phyloP scores from a whole-genome alignment of 2,329 filamentous ascomycete species.

The Gnomoniopsis smithogilvyi region DNA sequence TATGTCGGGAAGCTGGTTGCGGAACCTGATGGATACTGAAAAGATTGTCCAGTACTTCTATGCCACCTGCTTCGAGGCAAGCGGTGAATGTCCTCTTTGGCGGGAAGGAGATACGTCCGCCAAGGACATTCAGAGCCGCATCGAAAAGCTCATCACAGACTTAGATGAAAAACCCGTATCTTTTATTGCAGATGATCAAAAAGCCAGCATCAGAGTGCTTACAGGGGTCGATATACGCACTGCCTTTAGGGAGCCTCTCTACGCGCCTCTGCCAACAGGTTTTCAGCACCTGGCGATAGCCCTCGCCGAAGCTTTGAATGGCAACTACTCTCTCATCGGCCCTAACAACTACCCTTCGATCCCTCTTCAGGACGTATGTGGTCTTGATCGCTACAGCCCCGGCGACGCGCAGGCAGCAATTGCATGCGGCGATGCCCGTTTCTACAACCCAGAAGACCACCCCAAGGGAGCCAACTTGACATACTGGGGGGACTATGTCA shows the following conservation, averaged over 20 bases:
- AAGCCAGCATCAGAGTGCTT: constrained; percentile 25
- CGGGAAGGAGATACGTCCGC: constrained; percentile 23
- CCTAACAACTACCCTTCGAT: neutral
- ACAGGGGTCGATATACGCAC: constrained; percentile 29
- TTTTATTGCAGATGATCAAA: constrained; percentile 19
- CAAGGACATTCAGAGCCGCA: constrained; percentile 29
- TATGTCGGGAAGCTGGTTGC: constrained; percentile 26
- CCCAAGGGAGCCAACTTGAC: constrained; percentile 1
- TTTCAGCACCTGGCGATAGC: constrained; percentile 18
- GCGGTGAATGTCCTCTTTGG: constrained; percentile 28
- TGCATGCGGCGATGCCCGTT: constrained; percentile 34
- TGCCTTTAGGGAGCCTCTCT: constrained; percentile 28
- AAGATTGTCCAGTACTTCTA: constrained; percentile 31
- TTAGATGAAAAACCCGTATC: constrained; percentile 26
- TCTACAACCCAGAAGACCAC: constrained; percentile 19
- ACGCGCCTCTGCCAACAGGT: constrained; percentile 24
- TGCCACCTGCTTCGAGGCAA: constrained; percentile 32
- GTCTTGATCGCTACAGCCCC: neutral
- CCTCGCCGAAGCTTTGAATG: constrained; percentile 25
- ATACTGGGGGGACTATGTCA: constrained; percentile 30
- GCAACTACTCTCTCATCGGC: constrained; percentile 25
- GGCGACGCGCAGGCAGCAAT: constrained; percentile 26
- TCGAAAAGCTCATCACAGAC: constrained; percentile 27
- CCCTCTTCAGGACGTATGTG: constrained; percentile 13
- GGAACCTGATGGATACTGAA: constrained; percentile 36